Conservation (phyloP, 257 asterid species). For the Leonotis leonurus region DNA sequence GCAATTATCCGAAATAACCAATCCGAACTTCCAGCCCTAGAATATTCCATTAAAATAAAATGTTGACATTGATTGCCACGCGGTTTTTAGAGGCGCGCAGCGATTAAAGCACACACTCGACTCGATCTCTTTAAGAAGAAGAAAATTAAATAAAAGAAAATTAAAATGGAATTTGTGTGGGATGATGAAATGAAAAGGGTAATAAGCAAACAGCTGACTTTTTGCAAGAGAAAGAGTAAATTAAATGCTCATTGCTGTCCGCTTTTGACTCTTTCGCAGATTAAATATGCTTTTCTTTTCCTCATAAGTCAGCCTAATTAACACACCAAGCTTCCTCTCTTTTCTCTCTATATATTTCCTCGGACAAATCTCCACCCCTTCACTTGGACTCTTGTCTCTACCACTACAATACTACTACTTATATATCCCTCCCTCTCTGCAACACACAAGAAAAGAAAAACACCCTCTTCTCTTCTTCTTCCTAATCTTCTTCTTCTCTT, state of each 20-base stretch:
- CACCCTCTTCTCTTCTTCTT: neutral
- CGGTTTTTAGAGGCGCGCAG: slow-evolving; percentile 31
- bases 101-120: slow-evolving; percentile 5
- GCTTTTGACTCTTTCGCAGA: slow-evolving; percentile 47
- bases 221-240: slow-evolving; percentile 51
- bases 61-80: slow-evolving; percentile 47
- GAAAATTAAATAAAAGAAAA: neutral
- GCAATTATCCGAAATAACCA: too few relatives aligned
- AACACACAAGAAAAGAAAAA: neutral
- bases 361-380: slow-evolving; percentile 26
- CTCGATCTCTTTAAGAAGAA: neutral
- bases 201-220: slow-evolving; percentile 32
- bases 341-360: slow-evolving; percentile 39
- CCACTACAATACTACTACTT: neutral
- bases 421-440: slow-evolving; percentile 2
- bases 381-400: slow-evolving; percentile 32
- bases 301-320: slow-evolving; percentile 35
- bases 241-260: slow-evolving; percentile 63
- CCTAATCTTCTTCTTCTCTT: neutral
- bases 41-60: slow-evolving; percentile 19
- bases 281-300: slow-evolving; percentile 4
- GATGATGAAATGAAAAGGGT: neutral
- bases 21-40: too few relatives aligned
- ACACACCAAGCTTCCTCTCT: slow-evolving; percentile 20
- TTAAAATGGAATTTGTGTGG: too few relatives aligned